Evolutionary conservation across 441 rosid genomes (phyloP), one percentile per base, ranked within the genome.

Genomic region (Eugenia klotzschiana): DNA sequence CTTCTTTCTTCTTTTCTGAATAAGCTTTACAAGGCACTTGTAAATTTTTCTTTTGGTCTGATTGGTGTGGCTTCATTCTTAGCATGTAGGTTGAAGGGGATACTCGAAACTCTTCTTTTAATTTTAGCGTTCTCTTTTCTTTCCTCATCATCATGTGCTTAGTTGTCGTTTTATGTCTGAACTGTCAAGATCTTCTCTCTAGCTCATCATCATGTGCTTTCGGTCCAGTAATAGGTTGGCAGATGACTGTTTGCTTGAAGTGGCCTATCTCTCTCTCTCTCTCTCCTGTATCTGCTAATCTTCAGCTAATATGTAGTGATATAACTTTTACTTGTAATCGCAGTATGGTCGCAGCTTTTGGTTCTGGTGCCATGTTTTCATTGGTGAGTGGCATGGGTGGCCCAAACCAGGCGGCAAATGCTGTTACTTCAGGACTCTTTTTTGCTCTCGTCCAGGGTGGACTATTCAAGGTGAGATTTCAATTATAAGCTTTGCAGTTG

Each of bases 331-430:
- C 41, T 81, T 82, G 13, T 50, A 57, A 79, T 69, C 86, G 92
- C 93, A 96, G 99, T 89, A 94, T 96, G 95, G 96, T 83, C 14
- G 97, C 98, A 69, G 97, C 98, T 81, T 96, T 96, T 83, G 96
- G 99, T 88, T 96, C 98, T 53, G 99, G 98, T 79, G 93, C 91
- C 26, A 85, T 91, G 79, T 96, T 91, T 90, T 92, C 98, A 33
- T 85, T 95, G 80, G 98, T 96, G 87, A 95, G 98, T 82, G 94
- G 94, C 64, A 64, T 91, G 85, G 98, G 98, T 23, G 95, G 94
- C 74, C 91, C 92, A 83, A 96, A 96, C 88, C 95, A 87, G 53
- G 93, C 89, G 15, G 88, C 86, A 83, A 95, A 91, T 91, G 99
- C 97, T 55, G 87, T 93, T 81, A 82, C 94, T 27, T 94, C 98